Evolutionary conservation across 169 alveolate genomes (phyloP).

Genomic region (Cryptosporidium sp.): DNA sequence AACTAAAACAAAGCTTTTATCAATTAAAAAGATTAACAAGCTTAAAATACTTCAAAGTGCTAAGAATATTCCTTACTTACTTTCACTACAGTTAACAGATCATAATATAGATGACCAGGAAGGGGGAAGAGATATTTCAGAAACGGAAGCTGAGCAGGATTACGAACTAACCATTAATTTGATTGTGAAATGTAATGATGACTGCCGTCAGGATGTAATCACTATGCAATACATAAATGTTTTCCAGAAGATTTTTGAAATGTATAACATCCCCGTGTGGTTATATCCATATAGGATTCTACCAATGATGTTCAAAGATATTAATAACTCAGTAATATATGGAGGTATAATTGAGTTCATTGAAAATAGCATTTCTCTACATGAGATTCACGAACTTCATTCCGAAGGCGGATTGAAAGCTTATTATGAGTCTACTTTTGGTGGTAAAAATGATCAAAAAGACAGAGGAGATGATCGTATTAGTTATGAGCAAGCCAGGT

Average conservation of each 20-base stretch:
- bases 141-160: neutral
- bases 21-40: constrained; percentile 26
- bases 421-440: constrained; percentile 60
- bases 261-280: constrained; percentile 77
- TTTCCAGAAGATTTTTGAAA: constrained; percentile 80
- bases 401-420: constrained; percentile 79
- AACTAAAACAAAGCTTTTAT: neutral
- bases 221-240: constrained; percentile 87
- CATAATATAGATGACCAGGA: neutral
- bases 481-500: constrained; percentile 86
- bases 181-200: constrained; percentile 87
- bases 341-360: constrained; percentile 92
- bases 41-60: constrained; percentile 68
- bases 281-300: constrained; percentile 82
- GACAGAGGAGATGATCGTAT: constrained; percentile 70
- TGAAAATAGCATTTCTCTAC: constrained; percentile 88
- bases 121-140: neutral
- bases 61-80: constrained; percentile 61
- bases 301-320: constrained; percentile 81
- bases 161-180: constrained; percentile 27
- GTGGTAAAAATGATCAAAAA: constrained; percentile 2
- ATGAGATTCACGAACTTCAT: constrained; percentile 81
- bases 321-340: constrained; percentile 80
- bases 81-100: constrained; percentile 29
- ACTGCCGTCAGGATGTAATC: constrained; percentile 87